Conservation (phyloP, 2,329 filamentous ascomycete genomes). For the Lachnellula willkommii region DNA sequence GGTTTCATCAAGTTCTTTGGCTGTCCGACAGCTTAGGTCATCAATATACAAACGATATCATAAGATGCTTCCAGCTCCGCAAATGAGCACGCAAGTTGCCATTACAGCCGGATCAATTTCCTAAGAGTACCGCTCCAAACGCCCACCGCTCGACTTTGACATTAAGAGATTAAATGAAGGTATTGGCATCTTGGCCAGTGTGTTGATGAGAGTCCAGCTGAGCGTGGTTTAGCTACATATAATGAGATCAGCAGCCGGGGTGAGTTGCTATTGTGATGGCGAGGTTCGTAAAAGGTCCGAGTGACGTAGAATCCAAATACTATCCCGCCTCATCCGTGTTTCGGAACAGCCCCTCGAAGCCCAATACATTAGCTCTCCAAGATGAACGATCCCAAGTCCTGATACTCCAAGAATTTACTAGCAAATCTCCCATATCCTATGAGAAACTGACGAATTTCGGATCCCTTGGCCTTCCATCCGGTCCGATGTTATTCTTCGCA, state of each 20-base stretch:
- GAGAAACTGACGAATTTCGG: constrained; percentile 91
- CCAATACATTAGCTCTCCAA: background rate
- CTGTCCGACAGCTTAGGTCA: too few relatives aligned
- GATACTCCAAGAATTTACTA: background rate
- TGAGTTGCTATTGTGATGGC: background rate
- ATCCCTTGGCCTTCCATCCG: constrained; percentile 82
- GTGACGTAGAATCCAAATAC: background rate
- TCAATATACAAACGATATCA: too few relatives aligned
- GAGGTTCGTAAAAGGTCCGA: background rate
- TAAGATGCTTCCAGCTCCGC: too few relatives aligned
- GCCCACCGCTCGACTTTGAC: background rate
- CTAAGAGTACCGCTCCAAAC: background rate
- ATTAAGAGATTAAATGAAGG: background rate
- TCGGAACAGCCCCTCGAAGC: background rate
- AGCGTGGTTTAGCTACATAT: background rate
- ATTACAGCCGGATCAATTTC: background rate
- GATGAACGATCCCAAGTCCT: background rate
- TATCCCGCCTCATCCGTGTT: background rate
- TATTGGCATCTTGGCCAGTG: background rate
- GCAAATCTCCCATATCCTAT: constrained; percentile 7
- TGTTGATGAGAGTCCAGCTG: background rate
- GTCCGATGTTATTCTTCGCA: constrained; percentile 78
- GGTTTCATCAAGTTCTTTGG: too few relatives aligned
- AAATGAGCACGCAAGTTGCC: background rate
- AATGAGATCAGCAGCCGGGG: background rate